Base-by-base conservation (phyloP, 495 filamentous ascomycete species). In the Bryoglossum gracile region DNA sequence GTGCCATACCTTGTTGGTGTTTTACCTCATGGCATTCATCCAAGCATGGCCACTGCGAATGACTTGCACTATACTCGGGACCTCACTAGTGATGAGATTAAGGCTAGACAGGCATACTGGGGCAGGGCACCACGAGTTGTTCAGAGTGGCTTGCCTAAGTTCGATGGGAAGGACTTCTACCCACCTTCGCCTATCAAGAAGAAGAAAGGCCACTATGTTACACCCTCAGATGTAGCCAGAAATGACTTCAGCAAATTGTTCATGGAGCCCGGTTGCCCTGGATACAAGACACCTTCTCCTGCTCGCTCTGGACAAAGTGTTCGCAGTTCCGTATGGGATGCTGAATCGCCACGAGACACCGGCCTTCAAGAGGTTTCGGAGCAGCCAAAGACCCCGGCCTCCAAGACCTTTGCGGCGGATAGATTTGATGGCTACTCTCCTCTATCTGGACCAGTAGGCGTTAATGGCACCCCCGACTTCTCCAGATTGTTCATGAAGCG, bases 91-190 rank as follows among this genome's bases (percentile, higher is more conserved):
- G 72, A 69, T 14, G 75, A 77, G 53, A 61, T 64, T 17, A 65
- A 68, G 17, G 71, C 75, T 21, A 62, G 74, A 32, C 61, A 61
- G 38, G 50, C 74, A 33, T 77, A 77, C 50, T 77, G 73, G 73
- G 73, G 71, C 28, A 64, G 66, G 13, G 64, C 69, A 16, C 62
- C 70, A 34, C 64, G 56, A 40, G 55, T 59, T n/a, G 58, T 59
- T 17, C 60, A 64, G 30, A 57, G 54, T n/a, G 71, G 73, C 11
- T 54, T 78, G 14, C 75, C 75, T 25, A 77, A 74, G 54, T 78
- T 69, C 43, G 74, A 78, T 42, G 75, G 75, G 1, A 74, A 74
- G 57, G 66, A 77, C 48, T 78, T 78, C 56, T 77, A 77, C 48
- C 72, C 71, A 2, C 60, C 74, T 2, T 77, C 75, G 1, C 72